These are phyloP conservation scores for Saxophila tyrrhenica DNA, from an alignment of 495 filamentous ascomycete genomes.

Conservation along the genomic window DNA sequence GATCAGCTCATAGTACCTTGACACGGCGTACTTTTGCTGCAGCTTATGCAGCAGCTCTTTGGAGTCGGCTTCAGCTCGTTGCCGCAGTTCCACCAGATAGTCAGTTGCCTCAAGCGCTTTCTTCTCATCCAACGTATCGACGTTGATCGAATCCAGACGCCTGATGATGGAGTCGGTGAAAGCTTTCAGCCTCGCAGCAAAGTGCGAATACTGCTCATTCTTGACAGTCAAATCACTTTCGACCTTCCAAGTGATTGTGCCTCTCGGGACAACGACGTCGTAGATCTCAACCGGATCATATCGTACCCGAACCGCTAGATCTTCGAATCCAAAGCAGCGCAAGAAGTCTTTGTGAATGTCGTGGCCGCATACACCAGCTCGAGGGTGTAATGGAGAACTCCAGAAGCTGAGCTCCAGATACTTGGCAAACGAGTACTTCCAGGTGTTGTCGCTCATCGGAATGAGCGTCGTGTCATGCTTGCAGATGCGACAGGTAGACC, in stretches of 20 bases:
- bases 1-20: slow-evolving; percentile 92
- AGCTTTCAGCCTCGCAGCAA: slow-evolving; percentile 64
- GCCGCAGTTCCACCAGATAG: slow-evolving; percentile 64
- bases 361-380: slow-evolving; percentile 78
- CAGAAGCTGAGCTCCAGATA: slow-evolving; percentile 95
- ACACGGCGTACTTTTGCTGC: slow-evolving; percentile 80
- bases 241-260: slow-evolving; percentile 91
- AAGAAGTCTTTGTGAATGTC: slow-evolving; percentile 87
- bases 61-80: slow-evolving; percentile 73
- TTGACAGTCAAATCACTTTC: slow-evolving; percentile 82
- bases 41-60: slow-evolving; percentile 57
- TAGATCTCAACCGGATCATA: slow-evolving; percentile 85
- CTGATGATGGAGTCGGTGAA: slow-evolving; percentile 80
- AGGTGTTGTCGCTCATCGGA: slow-evolving; percentile 89
- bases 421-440: slow-evolving; percentile 98
- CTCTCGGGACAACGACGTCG: slow-evolving; percentile 88
- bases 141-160: slow-evolving; percentile 75
- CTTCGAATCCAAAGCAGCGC: slow-evolving; percentile 80
- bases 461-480: slow-evolving; percentile 78
- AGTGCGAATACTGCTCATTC: slow-evolving; percentile 76
- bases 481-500: slow-evolving; percentile 90
- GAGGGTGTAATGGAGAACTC: slow-evolving; percentile 70
- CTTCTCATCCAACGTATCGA: slow-evolving; percentile 79
- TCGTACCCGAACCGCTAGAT: slow-evolving; percentile 75
- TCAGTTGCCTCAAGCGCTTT: slow-evolving; percentile 66